phyloP scores from a whole-genome alignment of 2,329 filamentous ascomycete genomes.

The Setomelanomma holmii region DNA sequence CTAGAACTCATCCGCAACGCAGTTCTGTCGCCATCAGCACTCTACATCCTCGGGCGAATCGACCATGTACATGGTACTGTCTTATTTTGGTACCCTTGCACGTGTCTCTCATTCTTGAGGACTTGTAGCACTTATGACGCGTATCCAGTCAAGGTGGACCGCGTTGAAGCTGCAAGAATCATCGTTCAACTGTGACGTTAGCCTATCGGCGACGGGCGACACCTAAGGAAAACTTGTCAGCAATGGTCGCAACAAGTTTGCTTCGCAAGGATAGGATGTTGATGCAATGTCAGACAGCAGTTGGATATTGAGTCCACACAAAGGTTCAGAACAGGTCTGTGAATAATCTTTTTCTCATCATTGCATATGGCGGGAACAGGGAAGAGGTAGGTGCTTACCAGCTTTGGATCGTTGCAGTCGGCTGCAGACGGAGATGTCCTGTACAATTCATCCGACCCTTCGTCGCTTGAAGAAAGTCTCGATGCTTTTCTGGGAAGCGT shows the following conservation, averaged over 20 bases:
- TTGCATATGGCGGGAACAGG: slow-evolving; percentile 34
- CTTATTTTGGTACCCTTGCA: no score
- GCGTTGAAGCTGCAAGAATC: no score
- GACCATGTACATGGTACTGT: no score
- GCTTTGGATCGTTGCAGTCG: background rate
- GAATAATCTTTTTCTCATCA: slow-evolving; percentile 69
- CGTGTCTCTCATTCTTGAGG: no score
- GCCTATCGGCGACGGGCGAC: no score
- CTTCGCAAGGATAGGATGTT: background rate
- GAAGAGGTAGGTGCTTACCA: slow-evolving; percentile 31
- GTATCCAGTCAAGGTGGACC: no score
- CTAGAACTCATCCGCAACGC: no score
- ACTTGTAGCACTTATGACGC: no score
- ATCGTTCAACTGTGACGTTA: no score
- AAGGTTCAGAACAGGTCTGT: slow-evolving; percentile 84
- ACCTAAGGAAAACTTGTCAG: no score
- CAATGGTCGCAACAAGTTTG: background rate
- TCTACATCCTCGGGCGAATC: no score
- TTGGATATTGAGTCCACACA: slow-evolving; percentile 78
- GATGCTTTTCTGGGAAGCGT: slow-evolving; percentile 77
- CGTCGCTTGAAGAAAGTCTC: slow-evolving; percentile 77
- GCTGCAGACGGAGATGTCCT: background rate
- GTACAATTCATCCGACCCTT: slow-evolving; percentile 50
- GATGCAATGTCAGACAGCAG: slow-evolving; percentile 73
- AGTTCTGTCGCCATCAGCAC: no score